A percentile compares a stretch with the other conserved stretches of the same genome.
Conservation (phyloP, 441 rosid genomes). For the Geranium incanum region DNA sequence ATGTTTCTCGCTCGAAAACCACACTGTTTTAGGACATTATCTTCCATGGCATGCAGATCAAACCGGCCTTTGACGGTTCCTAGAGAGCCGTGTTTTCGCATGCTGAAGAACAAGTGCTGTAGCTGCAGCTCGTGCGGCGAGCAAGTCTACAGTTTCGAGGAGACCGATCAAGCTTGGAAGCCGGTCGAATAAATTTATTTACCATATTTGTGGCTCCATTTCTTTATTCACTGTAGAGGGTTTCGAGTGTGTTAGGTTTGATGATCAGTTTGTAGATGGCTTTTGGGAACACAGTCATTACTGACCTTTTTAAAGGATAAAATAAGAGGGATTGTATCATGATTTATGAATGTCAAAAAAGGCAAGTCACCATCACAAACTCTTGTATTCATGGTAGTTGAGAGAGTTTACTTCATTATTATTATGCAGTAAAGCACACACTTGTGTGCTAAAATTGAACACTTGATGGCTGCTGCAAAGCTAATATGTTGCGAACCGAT, state of each 20-base stretch:
- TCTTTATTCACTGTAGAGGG: too few species aligned
- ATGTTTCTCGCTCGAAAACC: too few species aligned
- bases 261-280: neutral
- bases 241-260: neutral
- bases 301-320: neutral
- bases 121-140: slow-evolving; percentile 33
- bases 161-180: slow-evolving; percentile 35
- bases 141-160: slow-evolving; percentile 38
- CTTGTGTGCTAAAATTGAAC: too few species aligned
- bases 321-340: neutral
- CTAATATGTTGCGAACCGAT: too few species aligned
- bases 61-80: slow-evolving; percentile 66
- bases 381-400: neutral
- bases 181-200: slow-evolving; percentile 21
- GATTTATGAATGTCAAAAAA: neutral
- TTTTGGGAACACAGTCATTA: too few species aligned
- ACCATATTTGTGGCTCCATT: neutral
- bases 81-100: slow-evolving; percentile 55
- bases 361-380: neutral
- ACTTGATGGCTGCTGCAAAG: too few species aligned
- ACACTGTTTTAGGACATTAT: too few species aligned
- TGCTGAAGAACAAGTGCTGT: slow-evolving; percentile 48
- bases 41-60: slow-evolving; percentile 39
- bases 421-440: too few species aligned
- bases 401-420: neutral